Percentiles rank a stretch among this genome's conserved stretches.
Conservation (phyloP, 2,329 filamentous ascomycete species). For the Aspergillus terreus region DNA sequence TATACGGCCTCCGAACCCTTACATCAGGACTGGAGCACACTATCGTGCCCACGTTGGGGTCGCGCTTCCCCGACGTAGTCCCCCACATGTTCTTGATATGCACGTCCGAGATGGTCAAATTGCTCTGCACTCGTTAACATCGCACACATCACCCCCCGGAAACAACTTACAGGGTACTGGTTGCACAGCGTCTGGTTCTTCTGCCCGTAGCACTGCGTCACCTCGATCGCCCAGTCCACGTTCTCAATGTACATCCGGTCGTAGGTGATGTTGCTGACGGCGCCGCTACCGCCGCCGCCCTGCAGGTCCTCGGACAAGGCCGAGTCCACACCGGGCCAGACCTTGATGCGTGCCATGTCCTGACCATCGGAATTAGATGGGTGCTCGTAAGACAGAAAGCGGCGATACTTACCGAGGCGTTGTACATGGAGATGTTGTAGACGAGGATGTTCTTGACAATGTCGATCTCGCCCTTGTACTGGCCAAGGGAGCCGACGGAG, state of each 20-base stretch:
- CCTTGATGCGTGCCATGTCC: slow-evolving; percentile 69
- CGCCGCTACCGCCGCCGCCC: slow-evolving; percentile 62
- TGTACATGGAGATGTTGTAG: slow-evolving; percentile 57
- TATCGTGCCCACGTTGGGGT: slow-evolving; percentile 45
- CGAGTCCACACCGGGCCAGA: slow-evolving; percentile 61
- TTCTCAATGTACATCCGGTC: slow-evolving; percentile 58
- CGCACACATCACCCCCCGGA: not conserved
- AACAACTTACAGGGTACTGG: slow-evolving; percentile 47
- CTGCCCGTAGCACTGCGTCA: slow-evolving; percentile 65
- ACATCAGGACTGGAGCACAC: slow-evolving; percentile 49
- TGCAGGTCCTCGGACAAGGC: slow-evolving; percentile 58
- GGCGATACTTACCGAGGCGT: slow-evolving; percentile 40
- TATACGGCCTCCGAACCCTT: slow-evolving; percentile 19
- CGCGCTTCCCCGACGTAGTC: slow-evolving; percentile 46
- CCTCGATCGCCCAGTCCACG: slow-evolving; percentile 62
- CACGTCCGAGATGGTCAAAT: slow-evolving; percentile 54
- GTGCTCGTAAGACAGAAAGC: slow-evolving; percentile 30
- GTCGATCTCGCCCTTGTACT: slow-evolving; percentile 61
- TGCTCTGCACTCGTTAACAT: slow-evolving; percentile 23
- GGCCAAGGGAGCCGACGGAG: slow-evolving; percentile 67
- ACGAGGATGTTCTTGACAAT: slow-evolving; percentile 68
- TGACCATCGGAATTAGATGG: slow-evolving; percentile 35
- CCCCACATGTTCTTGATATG: slow-evolving; percentile 56
- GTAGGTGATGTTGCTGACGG: slow-evolving; percentile 65
- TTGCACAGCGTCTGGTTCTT: slow-evolving; percentile 60